Evolutionary conservation across 352 stramenopile species (phyloP).

Genomic region (Ophiocytium majus): DNA sequence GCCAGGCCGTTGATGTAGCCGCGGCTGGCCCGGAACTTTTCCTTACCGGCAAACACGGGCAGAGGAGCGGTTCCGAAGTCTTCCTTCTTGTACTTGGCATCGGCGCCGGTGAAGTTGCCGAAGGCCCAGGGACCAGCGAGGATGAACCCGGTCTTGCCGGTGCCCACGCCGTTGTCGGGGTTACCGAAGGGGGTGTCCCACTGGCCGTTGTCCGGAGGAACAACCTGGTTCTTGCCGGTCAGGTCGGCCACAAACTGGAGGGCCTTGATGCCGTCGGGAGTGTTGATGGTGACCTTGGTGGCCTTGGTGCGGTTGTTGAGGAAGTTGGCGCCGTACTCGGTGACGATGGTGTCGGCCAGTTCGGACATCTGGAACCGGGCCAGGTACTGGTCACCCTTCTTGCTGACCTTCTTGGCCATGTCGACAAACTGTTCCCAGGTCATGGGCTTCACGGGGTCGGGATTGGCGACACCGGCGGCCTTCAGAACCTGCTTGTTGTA

Average conservation of each 20-base stretch:
- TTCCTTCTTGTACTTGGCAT: background rate
- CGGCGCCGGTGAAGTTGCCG: background rate
- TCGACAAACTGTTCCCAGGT: too few relatives aligned
- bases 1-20: background rate
- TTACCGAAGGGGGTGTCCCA: too few relatives aligned
- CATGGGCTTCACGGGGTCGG: too few relatives aligned
- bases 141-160: background rate
- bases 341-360: too few relatives aligned
- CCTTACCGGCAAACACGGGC: background rate
- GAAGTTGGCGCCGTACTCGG: constrained; percentile 3
- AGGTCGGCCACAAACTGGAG: background rate
- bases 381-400: too few relatives aligned
- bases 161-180: too few relatives aligned
- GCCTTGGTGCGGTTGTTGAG: background rate
- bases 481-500: too few relatives aligned
- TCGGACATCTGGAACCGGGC: too few relatives aligned
- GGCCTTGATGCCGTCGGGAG: background rate
- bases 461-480: too few relatives aligned
- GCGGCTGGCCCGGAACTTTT: background rate
- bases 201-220: too few relatives aligned
- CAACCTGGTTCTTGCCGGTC: background rate
- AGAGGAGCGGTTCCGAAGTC: background rate
- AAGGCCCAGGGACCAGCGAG: background rate
- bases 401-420: too few relatives aligned
- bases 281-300: background rate